These are phyloP conservation scores for sunflower (Helianthus annuus) DNA, from an alignment of 129 eudicot species.

Conservation along the genomic window HanXRQr2.0-SUNRISE NC_035447.2:5660833-5661332, in stretches of 20 bases:
- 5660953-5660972: no score
- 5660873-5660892: no score
- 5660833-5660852: no score
- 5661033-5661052: neutral
- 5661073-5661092: constrained; percentile 84
- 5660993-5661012: neutral
- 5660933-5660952: no score
- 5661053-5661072: constrained; percentile 67
- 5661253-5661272: constrained; percentile 84
- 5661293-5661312: constrained; percentile 73
- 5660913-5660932: no score
- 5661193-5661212: constrained; percentile 96
- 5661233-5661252: constrained; percentile 91
- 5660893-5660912: no score
- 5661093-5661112: constrained; percentile 99
- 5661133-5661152: constrained; percentile 94
- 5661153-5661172: constrained; percentile 79
- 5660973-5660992: no score
- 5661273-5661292: constrained; percentile 92
- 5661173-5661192: constrained; percentile 73
- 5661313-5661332: constrained; percentile 99
- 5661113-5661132: constrained; percentile 90
- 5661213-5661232: constrained; percentile 94
- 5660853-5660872: no score
- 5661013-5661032: neutral